A percentile compares a stretch with the other conserved stretches of the same genome.
Evolutionary conservation across 305 asterid genomes (phyloP).

Genomic region (Solanum chacoense): DNA sequence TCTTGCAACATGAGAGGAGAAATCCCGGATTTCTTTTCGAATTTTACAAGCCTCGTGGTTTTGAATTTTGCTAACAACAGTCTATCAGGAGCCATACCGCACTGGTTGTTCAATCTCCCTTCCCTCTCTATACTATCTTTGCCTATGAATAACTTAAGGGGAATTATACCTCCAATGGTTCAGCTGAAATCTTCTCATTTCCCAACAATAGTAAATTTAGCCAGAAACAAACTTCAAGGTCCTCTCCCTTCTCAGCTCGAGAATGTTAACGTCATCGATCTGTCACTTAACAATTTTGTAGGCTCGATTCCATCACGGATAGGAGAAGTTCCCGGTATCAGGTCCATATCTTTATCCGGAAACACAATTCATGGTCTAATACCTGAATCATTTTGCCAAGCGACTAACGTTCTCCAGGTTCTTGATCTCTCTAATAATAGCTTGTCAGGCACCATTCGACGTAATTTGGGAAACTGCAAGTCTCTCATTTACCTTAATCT

Average conservation of each 20-base stretch:
- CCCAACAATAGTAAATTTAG: neutral
- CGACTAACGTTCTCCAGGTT: neutral
- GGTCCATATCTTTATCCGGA: neutral
- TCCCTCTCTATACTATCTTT: neutral
- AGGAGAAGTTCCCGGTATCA: neutral
- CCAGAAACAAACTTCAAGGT: constrained; percentile 4
- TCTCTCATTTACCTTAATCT: constrained; percentile 6
- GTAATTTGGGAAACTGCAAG: neutral
- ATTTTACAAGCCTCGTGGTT: neutral
- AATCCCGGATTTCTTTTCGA: neutral
- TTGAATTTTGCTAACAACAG: neutral
- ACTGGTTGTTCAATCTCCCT: constrained; percentile 10
- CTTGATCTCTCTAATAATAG: constrained; percentile 5
- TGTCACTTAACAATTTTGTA: neutral
- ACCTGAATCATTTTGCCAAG: constrained; percentile 8
- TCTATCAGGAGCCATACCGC: neutral
- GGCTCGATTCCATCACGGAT: neutral
- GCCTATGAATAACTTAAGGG: constrained; percentile 3
- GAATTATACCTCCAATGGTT: constrained; percentile 1
- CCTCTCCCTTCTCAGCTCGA: neutral
- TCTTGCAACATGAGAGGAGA: neutral
- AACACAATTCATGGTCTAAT: neutral
- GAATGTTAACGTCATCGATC: neutral
- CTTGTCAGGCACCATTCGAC: neutral
- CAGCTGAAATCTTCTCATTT: constrained; percentile 3